Evolutionary conservation across 331 rosid species (phyloP).

Genomic region (Pyrus hybrid): DNA sequence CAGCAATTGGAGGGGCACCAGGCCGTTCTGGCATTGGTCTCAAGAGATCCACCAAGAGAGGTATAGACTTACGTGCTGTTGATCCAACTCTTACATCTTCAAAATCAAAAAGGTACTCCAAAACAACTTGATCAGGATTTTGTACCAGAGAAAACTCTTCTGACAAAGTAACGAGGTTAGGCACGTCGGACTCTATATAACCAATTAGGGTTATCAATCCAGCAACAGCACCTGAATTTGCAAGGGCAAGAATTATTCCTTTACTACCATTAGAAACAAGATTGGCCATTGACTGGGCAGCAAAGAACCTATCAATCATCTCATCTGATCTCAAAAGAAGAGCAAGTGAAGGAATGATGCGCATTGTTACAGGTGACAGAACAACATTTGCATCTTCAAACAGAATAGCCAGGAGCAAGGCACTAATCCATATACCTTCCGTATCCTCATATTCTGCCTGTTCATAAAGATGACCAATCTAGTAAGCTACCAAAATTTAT

Average conservation of each 20-base stretch:
- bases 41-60: constrained; percentile 89
- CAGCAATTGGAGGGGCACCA: constrained; percentile 82
- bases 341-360: constrained; percentile 70
- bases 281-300: constrained; percentile 94
- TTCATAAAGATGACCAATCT: constrained; percentile 13
- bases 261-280: constrained; percentile 71
- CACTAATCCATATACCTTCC: constrained; percentile 88
- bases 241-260: constrained; percentile 76
- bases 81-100: constrained; percentile 86
- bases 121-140: constrained; percentile 87
- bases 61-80: constrained; percentile 78
- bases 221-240: constrained; percentile 86
- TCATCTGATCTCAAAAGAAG: constrained; percentile 79
- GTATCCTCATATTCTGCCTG: constrained; percentile 87
- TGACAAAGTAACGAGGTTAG: constrained; percentile 58
- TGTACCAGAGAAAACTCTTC: constrained; percentile 70
- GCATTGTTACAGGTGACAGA: constrained; percentile 57
- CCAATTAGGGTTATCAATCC: constrained; percentile 80
- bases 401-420: constrained; percentile 73
- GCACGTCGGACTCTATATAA: constrained; percentile 65
- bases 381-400: constrained; percentile 69
- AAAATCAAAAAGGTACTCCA: constrained; percentile 73
- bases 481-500: constrained; percentile 24
- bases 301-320: constrained; percentile 71
- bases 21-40: constrained; percentile 93